Conservation (phyloP, 768 basidiomycete genomes). For the Hericium coralloides region DNA sequence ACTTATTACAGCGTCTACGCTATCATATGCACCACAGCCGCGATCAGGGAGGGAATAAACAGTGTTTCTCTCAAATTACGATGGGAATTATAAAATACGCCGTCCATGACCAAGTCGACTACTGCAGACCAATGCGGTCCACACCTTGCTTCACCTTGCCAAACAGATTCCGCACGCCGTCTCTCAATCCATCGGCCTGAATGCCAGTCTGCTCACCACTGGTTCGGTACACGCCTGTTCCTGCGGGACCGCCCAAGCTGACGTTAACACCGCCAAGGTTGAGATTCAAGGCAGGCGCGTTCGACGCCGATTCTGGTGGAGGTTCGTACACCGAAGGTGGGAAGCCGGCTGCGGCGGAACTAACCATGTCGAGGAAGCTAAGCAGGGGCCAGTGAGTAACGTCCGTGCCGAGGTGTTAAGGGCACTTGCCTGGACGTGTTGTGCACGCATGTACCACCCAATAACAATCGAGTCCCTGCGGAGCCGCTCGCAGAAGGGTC, state of each 20-base stretch:
- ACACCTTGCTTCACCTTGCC: conserved; percentile 87
- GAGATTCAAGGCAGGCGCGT: conserved; percentile 75
- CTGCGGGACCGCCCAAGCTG: conserved; percentile 80
- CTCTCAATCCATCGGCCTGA: conserved; percentile 82
- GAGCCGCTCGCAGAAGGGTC: conserved; percentile 50
- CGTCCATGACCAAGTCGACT: background rate
- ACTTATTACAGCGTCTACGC: background rate
- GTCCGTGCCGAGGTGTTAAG: background rate
- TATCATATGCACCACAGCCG: background rate
- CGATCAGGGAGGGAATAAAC: background rate
- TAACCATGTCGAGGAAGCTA: conserved; percentile 88
- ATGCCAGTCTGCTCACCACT: conserved; percentile 59
- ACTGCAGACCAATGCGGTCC: conserved; percentile 40
- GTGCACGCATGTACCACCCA: conserved; percentile 93
- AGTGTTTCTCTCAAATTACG: background rate
- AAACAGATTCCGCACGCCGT: conserved; percentile 80
- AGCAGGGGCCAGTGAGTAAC: conserved; percentile 2
- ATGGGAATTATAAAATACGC: background rate
- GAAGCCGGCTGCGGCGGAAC: conserved; percentile 56
- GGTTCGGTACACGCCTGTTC: conserved; percentile 79
- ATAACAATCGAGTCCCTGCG: conserved; percentile 65
- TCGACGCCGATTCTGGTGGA: conserved; percentile 64
- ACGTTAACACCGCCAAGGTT: conserved; percentile 91
- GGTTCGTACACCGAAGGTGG: conserved; percentile 62
- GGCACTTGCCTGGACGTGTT: conserved; percentile 77